Evolutionary conservation across 768 basidiomycete species (phyloP).

Genomic region (button mushroom (Agaricus bisporus)): DNA sequence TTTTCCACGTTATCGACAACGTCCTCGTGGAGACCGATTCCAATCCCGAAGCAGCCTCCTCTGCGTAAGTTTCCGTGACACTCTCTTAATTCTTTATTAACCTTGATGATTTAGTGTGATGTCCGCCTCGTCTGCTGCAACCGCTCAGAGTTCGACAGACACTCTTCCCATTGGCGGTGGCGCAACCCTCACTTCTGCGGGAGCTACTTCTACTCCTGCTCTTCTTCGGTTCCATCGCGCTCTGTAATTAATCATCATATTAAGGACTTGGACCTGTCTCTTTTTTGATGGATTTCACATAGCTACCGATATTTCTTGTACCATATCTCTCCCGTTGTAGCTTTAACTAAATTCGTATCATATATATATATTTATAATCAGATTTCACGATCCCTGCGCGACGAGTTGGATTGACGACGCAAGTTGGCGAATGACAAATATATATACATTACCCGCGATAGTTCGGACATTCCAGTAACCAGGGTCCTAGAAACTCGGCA

Average conservation of each 20-base stretch:
- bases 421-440: too few species aligned
- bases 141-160: constrained; percentile 29
- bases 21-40: constrained; percentile 42
- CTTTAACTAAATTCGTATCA: neutral
- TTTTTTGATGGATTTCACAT: neutral
- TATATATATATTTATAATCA: neutral
- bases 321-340: neutral
- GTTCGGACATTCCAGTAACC: too few species aligned
- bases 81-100: neutral
- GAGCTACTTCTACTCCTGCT: neutral
- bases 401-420: too few species aligned
- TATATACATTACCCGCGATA: too few species aligned
- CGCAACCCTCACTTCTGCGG: neutral
- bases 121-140: constrained; percentile 43
- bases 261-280: neutral
- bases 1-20: constrained; percentile 55
- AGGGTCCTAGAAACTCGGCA: too few species aligned
- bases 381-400: neutral
- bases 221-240: too few species aligned
- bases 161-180: constrained; percentile 33
- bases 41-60: constrained; percentile 38
- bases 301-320: neutral
- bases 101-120: constrained; percentile 18
- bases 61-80: constrained; percentile 38
- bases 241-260: neutral